Conservation (phyloP, 2,329 filamentous ascomycete genomes). For the Claviceps maximensis region DNA sequence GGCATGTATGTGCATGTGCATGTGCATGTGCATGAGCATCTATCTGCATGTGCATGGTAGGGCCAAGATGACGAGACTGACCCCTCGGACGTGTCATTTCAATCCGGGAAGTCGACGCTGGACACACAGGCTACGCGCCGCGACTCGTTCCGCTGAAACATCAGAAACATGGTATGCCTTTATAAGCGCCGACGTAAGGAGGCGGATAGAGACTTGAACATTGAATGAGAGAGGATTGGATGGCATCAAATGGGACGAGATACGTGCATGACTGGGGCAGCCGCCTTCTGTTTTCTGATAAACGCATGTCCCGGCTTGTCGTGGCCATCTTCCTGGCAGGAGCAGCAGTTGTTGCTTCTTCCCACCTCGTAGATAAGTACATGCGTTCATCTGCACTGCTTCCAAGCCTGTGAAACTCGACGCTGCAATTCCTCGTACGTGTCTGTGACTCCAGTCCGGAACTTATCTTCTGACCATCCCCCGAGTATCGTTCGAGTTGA, state of each 20-base stretch:
- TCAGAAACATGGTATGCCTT: background rate
- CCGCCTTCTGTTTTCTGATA: background rate
- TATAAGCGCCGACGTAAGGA: background rate
- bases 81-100: no score
- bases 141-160: background rate
- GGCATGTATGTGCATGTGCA: background rate
- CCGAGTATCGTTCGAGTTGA: no score
- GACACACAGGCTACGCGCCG: background rate
- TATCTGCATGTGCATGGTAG: background rate
- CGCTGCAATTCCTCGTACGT: background rate
- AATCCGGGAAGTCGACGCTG: background rate
- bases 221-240: no score
- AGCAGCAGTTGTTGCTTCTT: no score
- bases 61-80: background rate
- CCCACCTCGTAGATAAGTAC: background rate
- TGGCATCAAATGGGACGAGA: background rate
- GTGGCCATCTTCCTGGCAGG: background rate
- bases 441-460: background rate
- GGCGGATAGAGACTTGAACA: background rate
- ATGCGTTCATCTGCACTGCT: background rate
- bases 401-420: background rate
- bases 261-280: background rate
- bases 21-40: no score
- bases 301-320: background rate
- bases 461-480: no score